Conservation (phyloP, 2,329 filamentous ascomycete species). For the Neodidymelliopsis sp. region DNA sequence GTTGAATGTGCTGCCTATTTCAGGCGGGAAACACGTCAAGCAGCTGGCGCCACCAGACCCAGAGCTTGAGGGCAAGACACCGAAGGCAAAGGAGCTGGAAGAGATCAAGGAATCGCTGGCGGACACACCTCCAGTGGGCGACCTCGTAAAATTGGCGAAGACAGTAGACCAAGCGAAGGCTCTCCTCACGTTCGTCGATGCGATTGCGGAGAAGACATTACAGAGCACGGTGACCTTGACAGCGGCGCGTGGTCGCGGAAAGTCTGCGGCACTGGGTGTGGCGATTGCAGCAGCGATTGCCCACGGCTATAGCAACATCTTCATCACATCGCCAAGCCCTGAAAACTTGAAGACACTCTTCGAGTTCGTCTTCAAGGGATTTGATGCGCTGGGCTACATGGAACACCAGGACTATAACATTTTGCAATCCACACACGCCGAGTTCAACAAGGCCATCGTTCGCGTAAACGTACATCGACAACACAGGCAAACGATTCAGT, state of each 20-base stretch:
- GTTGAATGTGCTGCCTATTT: conserved; percentile 95
- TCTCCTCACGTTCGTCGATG: conserved; percentile 94
- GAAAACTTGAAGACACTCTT: conserved; percentile 99
- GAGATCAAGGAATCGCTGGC: conserved; percentile 85
- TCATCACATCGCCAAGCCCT: conserved; percentile 96
- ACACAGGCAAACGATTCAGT: conserved; percentile 97
- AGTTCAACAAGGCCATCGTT: conserved; percentile 99
- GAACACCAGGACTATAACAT: conserved; percentile 98
- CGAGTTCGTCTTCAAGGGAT: conserved; percentile 98
- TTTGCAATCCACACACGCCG: conserved; percentile 96
- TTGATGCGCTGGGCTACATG: conserved; percentile 90
- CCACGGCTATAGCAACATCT: conserved; percentile 98
- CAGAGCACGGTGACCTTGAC: conserved; percentile 93
- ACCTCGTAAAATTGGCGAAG: conserved; percentile 81
- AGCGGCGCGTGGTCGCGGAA: conserved; percentile 91
- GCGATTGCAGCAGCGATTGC: conserved; percentile 93
- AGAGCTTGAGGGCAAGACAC: conserved; percentile 74
- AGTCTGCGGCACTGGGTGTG: conserved; percentile 94
- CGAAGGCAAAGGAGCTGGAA: conserved; percentile 77
- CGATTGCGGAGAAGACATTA: conserved; percentile 94
- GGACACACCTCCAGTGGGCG: conserved; percentile 85
- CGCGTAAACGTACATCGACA: conserved; percentile 94
- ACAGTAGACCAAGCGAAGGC: conserved; percentile 97
- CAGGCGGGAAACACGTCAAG: conserved; percentile 89
- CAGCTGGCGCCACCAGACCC: conserved; percentile 78